A percentile compares a stretch with the other conserved stretches of the same genome.
Evolutionary conservation across 768 basidiomycete species (phyloP).

Genomic region (Tricholoma flavovirens): DNA sequence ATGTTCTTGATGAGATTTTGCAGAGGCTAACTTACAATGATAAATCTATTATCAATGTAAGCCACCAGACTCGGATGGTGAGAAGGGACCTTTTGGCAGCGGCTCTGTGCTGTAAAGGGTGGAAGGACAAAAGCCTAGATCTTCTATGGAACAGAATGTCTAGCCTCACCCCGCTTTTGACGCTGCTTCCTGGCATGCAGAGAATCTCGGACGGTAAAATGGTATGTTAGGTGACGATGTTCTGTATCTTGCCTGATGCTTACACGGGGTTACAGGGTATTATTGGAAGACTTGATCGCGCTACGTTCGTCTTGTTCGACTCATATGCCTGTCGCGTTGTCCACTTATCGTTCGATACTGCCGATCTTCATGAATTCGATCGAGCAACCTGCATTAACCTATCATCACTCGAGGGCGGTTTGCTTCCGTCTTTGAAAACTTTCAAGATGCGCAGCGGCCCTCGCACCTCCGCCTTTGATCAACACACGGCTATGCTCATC

Average conservation of each 20-base stretch:
- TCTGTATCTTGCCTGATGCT: neutral
- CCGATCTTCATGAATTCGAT: neutral
- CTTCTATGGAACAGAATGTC: neutral
- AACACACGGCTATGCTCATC: neutral
- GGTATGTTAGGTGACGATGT: neutral
- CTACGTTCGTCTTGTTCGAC: neutral
- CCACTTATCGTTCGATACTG: neutral
- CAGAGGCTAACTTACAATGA: neutral
- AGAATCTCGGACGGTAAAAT: neutral
- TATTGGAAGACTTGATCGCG: neutral
- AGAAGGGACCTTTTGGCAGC: neutral
- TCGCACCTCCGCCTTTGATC: neutral
- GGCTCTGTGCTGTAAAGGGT: neutral
- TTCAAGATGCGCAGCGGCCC: neutral
- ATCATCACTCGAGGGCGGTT: neutral
- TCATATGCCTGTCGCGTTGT: neutral
- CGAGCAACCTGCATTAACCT: neutral
- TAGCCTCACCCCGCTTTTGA: neutral
- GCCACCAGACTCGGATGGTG: neutral
- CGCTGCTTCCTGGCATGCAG: neutral
- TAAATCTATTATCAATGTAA: neutral
- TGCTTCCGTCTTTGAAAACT: neutral
- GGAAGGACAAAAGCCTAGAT: neutral
- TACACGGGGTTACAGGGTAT: neutral
- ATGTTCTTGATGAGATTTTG: neutral